These are phyloP conservation scores for Suhomyces taliae DNA, from an alignment of 1,139 yeast species.

Conservation along the genomic window DNA sequence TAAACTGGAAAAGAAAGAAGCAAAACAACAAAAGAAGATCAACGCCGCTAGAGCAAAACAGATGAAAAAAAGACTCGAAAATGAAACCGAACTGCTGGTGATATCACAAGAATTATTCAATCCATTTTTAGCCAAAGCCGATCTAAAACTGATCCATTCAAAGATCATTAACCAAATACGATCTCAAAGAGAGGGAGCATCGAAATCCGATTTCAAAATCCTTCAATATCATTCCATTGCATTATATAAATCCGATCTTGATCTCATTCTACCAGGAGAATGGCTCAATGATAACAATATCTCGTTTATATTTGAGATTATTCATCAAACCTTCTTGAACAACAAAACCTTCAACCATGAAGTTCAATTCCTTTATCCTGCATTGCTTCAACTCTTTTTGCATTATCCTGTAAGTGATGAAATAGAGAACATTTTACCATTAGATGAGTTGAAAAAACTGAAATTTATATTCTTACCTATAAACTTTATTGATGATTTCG, in stretches of 20 bases:
- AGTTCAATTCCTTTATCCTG: constrained; percentile 37
- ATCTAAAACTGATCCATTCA: constrained; percentile 20
- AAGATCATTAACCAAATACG: constrained; percentile 5
- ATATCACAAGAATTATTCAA: constrained; percentile 9
- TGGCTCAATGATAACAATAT: constrained; percentile 78
- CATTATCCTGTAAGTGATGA: constrained; percentile 34
- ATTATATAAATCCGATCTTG: constrained; percentile 38
- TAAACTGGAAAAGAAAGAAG: constrained; percentile 31
- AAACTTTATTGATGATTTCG: constrained; percentile 37
- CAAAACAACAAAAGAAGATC: constrained; percentile 31
- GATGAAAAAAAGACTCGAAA: constrained; percentile 19
- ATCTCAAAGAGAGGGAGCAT: background rate
- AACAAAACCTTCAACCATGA: constrained; percentile 20
- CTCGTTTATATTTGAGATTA: constrained; percentile 59
- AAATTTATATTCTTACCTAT: constrained; percentile 42
- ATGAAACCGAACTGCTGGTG: constrained; percentile 2
- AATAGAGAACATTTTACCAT: constrained; percentile 30
- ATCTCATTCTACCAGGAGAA: constrained; percentile 50
- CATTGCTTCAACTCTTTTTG: constrained; percentile 40
- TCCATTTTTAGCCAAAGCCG: constrained; percentile 24
- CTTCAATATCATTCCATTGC: constrained; percentile 44
- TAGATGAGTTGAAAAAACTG: constrained; percentile 33
- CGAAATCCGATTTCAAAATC: constrained; percentile 25
- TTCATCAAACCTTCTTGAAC: constrained; percentile 24
- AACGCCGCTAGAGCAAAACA: constrained; percentile 25